A percentile compares a stretch with the other conserved stretches of the same genome.
These are phyloP conservation scores for Ustilago esculenta DNA, from an alignment of 1,284 basidiomycete genomes.

Conservation along the genomic window DNA sequence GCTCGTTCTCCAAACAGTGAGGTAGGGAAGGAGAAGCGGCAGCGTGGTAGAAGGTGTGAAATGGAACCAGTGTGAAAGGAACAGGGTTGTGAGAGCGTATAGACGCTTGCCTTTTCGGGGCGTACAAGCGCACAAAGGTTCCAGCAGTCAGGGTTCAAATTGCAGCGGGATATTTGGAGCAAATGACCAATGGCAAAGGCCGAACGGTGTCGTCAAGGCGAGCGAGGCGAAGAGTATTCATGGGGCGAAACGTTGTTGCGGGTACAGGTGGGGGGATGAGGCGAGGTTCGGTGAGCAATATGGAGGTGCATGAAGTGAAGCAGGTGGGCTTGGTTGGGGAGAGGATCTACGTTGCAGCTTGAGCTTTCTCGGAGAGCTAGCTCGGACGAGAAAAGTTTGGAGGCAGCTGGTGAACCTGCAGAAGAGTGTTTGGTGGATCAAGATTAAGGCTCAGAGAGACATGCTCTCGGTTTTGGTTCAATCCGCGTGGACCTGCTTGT, in stretches of 20 bases:
- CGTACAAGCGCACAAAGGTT: slow-evolving; percentile 24
- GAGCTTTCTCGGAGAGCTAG: slow-evolving; percentile 1
- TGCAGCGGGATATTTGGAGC: neutral
- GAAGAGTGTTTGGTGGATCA: neutral
- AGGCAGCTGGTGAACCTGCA: too few relatives aligned
- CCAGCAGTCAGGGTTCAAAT: slow-evolving; percentile 2
- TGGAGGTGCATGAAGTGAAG: slow-evolving; percentile 2
- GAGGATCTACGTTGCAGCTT: slow-evolving; percentile 21
- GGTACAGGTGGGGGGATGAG: too few relatives aligned
- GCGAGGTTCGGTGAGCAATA: too few relatives aligned
- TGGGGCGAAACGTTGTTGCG: neutral
- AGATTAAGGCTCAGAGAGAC: slow-evolving; percentile 43
- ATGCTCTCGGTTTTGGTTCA: slow-evolving; percentile 23
- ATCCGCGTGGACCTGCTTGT: too few relatives aligned
- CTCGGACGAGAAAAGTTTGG: slow-evolving; percentile 1
- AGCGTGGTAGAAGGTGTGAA: neutral
- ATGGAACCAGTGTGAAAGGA: neutral
- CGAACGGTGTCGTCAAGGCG: too few relatives aligned
- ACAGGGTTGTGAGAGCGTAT: slow-evolving; percentile 3
- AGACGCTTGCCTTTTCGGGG: slow-evolving; percentile 2
- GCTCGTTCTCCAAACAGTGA: slow-evolving; percentile 3
- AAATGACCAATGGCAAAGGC: neutral
- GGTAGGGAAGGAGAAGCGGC: neutral
- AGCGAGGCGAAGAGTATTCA: too few relatives aligned
- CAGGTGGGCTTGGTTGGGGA: neutral